Percentiles rank a stretch among this genome's conserved stretches.
Evolutionary conservation across 139 green algal species (phyloP).

Genomic region (Tetradesmus lagerheimii): DNA sequence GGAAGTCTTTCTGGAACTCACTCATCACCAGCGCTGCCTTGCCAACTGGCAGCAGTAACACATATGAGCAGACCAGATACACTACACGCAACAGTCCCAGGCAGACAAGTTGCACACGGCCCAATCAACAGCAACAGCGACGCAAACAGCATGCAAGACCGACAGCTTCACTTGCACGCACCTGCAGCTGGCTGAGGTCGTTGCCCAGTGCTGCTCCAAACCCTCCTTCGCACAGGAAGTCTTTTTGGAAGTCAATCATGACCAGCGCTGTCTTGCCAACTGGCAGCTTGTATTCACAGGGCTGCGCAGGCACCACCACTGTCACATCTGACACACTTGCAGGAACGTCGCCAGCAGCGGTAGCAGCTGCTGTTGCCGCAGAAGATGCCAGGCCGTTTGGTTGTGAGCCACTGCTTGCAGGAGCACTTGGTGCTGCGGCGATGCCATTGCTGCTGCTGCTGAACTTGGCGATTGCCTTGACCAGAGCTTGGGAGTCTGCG

Average conservation of each 20-base stretch:
- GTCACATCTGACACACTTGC: background rate
- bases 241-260: slow-evolving; percentile 82
- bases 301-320: slow-evolving; percentile 16
- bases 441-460: background rate
- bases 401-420: background rate
- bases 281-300: slow-evolving; percentile 53
- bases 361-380: background rate
- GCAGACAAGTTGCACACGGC: too few species aligned
- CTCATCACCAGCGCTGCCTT: slow-evolving; percentile 77
- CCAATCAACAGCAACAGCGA: background rate
- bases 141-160: background rate
- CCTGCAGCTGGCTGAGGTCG: slow-evolving; percentile 62
- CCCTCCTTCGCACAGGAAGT: slow-evolving; percentile 73
- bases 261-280: slow-evolving; percentile 59
- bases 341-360: background rate
- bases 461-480: slow-evolving; percentile 41
- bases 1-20: slow-evolving; percentile 80
- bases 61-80: background rate
- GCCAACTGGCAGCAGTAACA: too few species aligned
- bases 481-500: slow-evolving; percentile 27
- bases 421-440: background rate
- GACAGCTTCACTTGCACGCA: background rate
- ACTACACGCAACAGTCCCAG: too few species aligned
- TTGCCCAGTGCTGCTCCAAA: slow-evolving; percentile 77
- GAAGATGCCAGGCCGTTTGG: background rate